phyloP scores from a whole-genome alignment of 441 rosid genomes.

The Francoa sonchifolia region DNA sequence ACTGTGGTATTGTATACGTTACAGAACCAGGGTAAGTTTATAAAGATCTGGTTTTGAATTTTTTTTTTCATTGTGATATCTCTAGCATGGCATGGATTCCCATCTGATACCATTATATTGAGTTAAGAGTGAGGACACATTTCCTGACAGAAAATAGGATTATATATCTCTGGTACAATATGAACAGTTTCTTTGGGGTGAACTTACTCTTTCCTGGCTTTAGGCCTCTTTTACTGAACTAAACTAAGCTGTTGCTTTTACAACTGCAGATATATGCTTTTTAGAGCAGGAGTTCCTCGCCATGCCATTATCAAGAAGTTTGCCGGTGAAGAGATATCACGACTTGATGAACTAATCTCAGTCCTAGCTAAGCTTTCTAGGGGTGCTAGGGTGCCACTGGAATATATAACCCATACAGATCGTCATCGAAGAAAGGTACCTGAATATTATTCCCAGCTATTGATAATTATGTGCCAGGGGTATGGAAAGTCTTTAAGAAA shows the following conservation, averaged over 20 bases:
- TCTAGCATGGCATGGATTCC: too few species aligned
- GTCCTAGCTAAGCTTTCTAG: conserved; percentile 57
- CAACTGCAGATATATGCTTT: conserved; percentile 73
- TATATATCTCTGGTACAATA: neutral
- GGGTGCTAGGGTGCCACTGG: conserved; percentile 90
- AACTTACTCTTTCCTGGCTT: neutral
- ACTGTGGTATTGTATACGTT: conserved; percentile 88
- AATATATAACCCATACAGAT: conserved; percentile 68
- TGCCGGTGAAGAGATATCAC: conserved; percentile 69
- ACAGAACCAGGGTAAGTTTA: conserved; percentile 83
- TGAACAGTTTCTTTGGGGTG: neutral
- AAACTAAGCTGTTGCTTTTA: conserved; percentile 9
- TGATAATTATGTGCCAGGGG: too few species aligned
- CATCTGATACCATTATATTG: too few species aligned
- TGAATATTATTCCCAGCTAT: conserved; percentile 5
- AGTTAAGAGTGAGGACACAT: too few species aligned
- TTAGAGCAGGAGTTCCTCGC: conserved; percentile 89
- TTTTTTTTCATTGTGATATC: too few species aligned
- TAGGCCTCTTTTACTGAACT: neutral
- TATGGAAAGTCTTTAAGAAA: neutral
- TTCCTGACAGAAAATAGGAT: too few species aligned
- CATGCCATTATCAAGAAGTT: conserved; percentile 93
- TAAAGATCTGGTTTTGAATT: conserved; percentile 4
- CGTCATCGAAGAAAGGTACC: conserved; percentile 90
- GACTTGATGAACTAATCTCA: conserved; percentile 55